Evolutionary conservation across 192 early-diverging fungal species (phyloP).

Genomic region (Martensiomyces pterosporus): DNA sequence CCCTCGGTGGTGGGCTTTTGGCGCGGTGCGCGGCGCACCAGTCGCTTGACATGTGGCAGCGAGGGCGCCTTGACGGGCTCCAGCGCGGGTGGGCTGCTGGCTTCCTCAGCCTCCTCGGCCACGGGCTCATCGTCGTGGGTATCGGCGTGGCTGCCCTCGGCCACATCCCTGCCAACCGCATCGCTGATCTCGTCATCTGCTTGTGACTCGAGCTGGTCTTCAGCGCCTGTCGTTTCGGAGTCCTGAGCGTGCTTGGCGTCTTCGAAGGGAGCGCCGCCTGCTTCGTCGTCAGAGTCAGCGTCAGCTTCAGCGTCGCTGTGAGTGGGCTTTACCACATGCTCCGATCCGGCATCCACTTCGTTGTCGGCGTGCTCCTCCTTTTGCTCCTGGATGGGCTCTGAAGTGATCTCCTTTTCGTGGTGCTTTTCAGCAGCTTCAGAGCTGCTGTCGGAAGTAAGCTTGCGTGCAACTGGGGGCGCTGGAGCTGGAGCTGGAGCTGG

Average conservation of each 20-base stretch:
- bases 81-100: conserved; percentile 7
- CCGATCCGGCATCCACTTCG: too few species aligned
- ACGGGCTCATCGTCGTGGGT: conserved; percentile 1
- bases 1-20: conserved; percentile 47
- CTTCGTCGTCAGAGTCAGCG: neutral
- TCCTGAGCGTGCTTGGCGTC: neutral
- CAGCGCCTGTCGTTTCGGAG: neutral
- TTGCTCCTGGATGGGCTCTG: neutral
- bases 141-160: conserved; percentile 2
- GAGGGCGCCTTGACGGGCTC: conserved; percentile 43
- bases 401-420: neutral
- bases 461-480: conserved; percentile 16
- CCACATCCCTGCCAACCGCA: neutral
- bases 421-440: neutral
- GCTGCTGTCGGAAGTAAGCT: conserved; percentile 2
- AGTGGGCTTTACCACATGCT: too few species aligned
- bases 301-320: neutral
- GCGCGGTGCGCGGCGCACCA: conserved; percentile 42
- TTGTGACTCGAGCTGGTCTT: neutral
- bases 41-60: conserved; percentile 31
- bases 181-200: neutral
- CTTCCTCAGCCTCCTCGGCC: conserved; percentile 4
- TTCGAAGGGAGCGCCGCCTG: conserved; percentile 2
- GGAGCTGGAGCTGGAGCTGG: conserved; percentile 13
- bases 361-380: neutral